Conservation (phyloP, 108 stramenopile genomes). For the Cyclotella choctawhatcheeana region DNA sequence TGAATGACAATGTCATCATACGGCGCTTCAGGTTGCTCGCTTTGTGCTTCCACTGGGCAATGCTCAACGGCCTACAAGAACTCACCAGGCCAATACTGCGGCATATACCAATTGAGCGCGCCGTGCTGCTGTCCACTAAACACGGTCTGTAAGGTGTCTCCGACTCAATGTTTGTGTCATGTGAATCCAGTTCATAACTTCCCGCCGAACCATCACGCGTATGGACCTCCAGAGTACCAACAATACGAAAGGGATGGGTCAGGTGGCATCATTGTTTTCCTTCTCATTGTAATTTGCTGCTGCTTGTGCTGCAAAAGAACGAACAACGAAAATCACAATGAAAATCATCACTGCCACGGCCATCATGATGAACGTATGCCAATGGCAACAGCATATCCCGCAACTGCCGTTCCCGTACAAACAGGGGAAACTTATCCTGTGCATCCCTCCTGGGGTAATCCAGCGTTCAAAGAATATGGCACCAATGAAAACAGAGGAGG, state of each 20-base stretch:
- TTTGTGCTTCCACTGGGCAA: constrained; percentile 43
- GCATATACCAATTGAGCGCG: constrained; percentile 14
- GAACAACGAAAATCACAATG: background rate
- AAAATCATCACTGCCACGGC: background rate
- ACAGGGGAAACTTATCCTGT: constrained; percentile 21
- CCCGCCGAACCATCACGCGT: background rate
- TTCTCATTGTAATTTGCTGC: constrained; percentile 12
- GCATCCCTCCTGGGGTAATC: constrained; percentile 7
- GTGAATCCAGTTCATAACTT: background rate
- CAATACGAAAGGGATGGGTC: background rate
- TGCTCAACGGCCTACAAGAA: constrained; percentile 39
- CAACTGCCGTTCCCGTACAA: too few relatives aligned
- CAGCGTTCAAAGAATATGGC: constrained; percentile 24
- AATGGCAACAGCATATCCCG: constrained; percentile 20
- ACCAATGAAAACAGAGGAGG: constrained; percentile 11
- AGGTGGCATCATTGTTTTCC: background rate
- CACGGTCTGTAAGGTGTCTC: constrained; percentile 29
- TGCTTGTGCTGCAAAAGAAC: constrained; percentile 18
- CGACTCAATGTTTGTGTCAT: constrained; percentile 42
- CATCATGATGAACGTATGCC: constrained; percentile 7
- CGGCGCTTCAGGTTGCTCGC: constrained; percentile 27
- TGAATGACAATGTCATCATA: too few relatives aligned
- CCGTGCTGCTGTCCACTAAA: constrained; percentile 47
- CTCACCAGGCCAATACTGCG: constrained; percentile 50
- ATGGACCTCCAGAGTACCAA: background rate